A percentile compares a stretch with the other conserved stretches of the same genome.
These are phyloP conservation scores for Talaromyces rugulosus DNA, from an alignment of 2,329 filamentous ascomycete genomes.

Conservation along the genomic window DNA sequence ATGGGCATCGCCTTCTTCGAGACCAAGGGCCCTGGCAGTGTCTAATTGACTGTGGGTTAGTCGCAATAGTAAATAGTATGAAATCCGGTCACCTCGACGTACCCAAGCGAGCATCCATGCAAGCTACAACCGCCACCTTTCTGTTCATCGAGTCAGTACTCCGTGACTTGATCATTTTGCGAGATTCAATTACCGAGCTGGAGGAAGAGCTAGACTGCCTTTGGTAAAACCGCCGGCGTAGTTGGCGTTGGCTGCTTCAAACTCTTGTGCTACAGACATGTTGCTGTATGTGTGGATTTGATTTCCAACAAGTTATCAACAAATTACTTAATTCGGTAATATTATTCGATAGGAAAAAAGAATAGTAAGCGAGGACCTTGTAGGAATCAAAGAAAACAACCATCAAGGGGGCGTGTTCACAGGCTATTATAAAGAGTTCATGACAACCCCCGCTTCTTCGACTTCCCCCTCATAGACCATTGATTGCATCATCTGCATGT, in stretches of 20 bases:
- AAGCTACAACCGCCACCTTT: slow-evolving; percentile 55
- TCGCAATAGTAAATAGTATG: neutral
- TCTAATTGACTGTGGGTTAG: slow-evolving; percentile 33
- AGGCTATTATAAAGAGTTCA: neutral
- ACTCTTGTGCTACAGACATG: slow-evolving; percentile 41
- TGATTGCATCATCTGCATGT: neutral
- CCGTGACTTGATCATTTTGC: neutral
- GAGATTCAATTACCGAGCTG: slow-evolving; percentile 49
- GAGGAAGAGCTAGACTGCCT: slow-evolving; percentile 63
- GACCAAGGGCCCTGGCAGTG: slow-evolving; percentile 64
- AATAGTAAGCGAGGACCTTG: neutral
- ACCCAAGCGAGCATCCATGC: slow-evolving; percentile 69
- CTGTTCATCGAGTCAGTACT: slow-evolving; percentile 10
- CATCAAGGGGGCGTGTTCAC: neutral
- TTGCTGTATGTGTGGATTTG: neutral
- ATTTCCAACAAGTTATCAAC: neutral
- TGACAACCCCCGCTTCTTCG: neutral
- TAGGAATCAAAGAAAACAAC: neutral
- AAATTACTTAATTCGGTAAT: neutral
- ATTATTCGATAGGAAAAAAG: neutral
- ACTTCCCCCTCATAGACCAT: neutral
- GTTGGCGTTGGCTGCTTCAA: slow-evolving; percentile 54
- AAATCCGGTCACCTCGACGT: neutral
- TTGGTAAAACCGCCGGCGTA: slow-evolving; percentile 61
- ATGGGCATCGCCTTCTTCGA: slow-evolving; percentile 71